Evolutionary conservation across 768 basidiomycete genomes (phyloP), one percentile per base, ranked within the genome.

Genomic region (Hericium coralloides): DNA sequence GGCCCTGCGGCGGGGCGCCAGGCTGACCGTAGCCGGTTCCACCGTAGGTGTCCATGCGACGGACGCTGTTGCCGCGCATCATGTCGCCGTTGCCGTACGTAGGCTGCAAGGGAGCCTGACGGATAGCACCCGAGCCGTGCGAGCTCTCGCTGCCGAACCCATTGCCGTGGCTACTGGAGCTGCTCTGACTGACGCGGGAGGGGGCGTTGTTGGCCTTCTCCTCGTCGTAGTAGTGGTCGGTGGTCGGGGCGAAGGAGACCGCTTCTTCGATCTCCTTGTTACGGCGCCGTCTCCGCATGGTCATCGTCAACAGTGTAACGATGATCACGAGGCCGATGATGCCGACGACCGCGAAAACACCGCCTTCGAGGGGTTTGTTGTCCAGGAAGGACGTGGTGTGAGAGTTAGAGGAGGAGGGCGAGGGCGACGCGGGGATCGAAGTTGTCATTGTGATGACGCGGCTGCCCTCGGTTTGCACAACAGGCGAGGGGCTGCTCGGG

Each of bases 331-430:
- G 74, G 1, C 63, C 77, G 31, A 76, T 60, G 39, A 85, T 52
- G 14, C 79, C 84, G 41, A 74, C 73, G 18, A 83, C 52, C 31
- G 75, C 69, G 57, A 89, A 85, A 15, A 87, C 76, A 9, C 79
- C 68, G 7, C 80, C 80, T 43, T 80, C 77, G n/a, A 83, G 72
- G n/a, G 78, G 72, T 68, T 82, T 85, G 69, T 89, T 84, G 57
- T 81, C 69, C 38, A 89, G 65, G 70, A 90, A 89, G 12, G 74
- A 63, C 9, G 67, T 63, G n/a, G 61, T 31, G 0, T 67, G 60
- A 6, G 64, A 25, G 17, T 73, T 58, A 2, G 70, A 36, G 2
- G 68, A 57, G 9, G 73, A 59, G 31, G 68, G 39, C 31, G 10
- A 5, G 38, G 67, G 65, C 3, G 66, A 54, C 6, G 67, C 57